Base-by-base conservation (phyloP, 1,139 yeast species). In the Lodderomyces metapsilosis region DNA sequence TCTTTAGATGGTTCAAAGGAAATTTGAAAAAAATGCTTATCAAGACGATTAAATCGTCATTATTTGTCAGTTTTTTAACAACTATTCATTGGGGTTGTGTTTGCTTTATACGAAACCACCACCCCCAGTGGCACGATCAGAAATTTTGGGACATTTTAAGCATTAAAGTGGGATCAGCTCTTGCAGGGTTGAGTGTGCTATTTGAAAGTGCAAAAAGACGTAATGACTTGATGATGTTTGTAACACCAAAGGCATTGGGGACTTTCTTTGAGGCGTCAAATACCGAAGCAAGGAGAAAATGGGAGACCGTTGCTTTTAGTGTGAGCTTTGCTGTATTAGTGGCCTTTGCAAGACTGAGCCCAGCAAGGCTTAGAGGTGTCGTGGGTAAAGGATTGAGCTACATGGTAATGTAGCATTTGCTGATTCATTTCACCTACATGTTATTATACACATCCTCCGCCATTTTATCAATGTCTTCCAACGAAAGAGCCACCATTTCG, bases 381-480 rank as follows among this genome's bases (percentile, higher is more conserved):
- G 51, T 60, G 31, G 65, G 65, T n/a, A 47, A 42, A 33, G 62
- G 61, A n/a, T 48, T 59, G 22, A 47, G 50, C 27, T 45, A 42
- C 30, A 43, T 44, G 48, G 41, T 47, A 12, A 36, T 34, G 34
- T 43, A 25, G n/a, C n/a, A n/a, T n/a, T n/a, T n/a, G n/a, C n/a
- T n/a, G n/a, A n/a, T n/a, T n/a, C n/a, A n/a, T n/a, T n/a, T n/a
- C n/a, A n/a, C n/a, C n/a, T n/a, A n/a, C n/a, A n/a, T n/a, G n/a
- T 15, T 28, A 15, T 45, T 47, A 51, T 69, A 77, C 60, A 76
- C 73, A 22, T 69, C 69, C 47, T 76, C 78, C 0, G 84, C 82
- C 65, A 79, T 65, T n/a, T 58, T 56, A 51, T 80, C 85, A 27
- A 80, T 68, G 44, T 80, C 85, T 7, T 51, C 58, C 33, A 78